A percentile compares a stretch with the other conserved stretches of the same genome.
Evolutionary conservation across 495 filamentous ascomycete species (phyloP).

Genomic region (Xylaria bambusicola): DNA sequence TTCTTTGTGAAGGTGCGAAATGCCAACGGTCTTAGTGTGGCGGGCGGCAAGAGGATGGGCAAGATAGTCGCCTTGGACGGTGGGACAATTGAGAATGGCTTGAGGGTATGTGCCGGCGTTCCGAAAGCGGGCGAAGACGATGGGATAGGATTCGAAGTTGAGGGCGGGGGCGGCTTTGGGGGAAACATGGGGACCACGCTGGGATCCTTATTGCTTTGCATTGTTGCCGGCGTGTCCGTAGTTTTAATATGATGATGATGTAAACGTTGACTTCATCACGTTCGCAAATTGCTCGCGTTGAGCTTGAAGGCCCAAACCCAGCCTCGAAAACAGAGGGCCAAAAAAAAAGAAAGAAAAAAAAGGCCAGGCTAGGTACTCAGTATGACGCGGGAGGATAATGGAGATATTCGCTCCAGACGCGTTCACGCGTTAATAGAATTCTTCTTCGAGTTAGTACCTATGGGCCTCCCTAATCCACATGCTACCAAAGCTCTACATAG

Average conservation of each 20-base stretch:
- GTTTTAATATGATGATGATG: background rate
- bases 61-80: constrained; percentile 73
- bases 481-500: too few relatives aligned
- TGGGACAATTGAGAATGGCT: constrained; percentile 51
- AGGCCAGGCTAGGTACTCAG: too few relatives aligned
- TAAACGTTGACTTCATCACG: background rate
- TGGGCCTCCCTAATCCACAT: too few relatives aligned
- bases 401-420: constrained; percentile 10
- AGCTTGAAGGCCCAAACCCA: background rate
- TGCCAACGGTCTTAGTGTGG: constrained; percentile 84
- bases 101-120: constrained; percentile 75
- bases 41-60: constrained; percentile 83
- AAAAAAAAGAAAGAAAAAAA: too few relatives aligned
- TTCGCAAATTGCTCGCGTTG: too few relatives aligned
- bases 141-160: constrained; percentile 59
- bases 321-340: background rate
- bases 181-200: constrained; percentile 41
- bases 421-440: constrained; percentile 36
- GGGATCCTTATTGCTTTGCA: constrained; percentile 33
- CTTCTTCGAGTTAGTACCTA: too few relatives aligned
- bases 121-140: constrained; percentile 90
- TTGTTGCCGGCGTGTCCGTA: constrained; percentile 17
- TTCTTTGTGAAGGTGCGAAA: constrained; percentile 98
- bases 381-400: too few relatives aligned
- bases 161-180: constrained; percentile 35